Conservation (phyloP, 2,329 filamentous ascomycete genomes). For the Fusarium sterilihyphosum region DNA sequence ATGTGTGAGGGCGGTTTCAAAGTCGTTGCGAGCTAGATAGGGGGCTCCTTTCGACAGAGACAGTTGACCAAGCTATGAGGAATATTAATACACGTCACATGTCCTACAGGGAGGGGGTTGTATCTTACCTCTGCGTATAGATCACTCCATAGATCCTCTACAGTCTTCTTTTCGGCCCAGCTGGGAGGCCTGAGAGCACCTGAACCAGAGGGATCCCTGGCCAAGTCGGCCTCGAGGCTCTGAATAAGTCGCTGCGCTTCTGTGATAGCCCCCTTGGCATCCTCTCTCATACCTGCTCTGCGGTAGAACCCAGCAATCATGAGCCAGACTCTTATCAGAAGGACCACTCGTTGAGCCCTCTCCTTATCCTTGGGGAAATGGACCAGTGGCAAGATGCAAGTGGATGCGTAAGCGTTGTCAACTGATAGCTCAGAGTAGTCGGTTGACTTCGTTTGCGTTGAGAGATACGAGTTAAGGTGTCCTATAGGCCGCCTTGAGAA, state of each 20-base stretch:
- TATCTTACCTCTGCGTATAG: slow-evolving; percentile 79
- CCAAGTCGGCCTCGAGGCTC: slow-evolving; percentile 73
- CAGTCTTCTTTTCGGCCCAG: slow-evolving; percentile 84
- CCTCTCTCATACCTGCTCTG: slow-evolving; percentile 80
- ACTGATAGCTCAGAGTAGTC: slow-evolving; percentile 53
- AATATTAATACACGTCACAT: slow-evolving; percentile 26
- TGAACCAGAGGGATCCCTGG: slow-evolving; percentile 69
- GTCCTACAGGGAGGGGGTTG: not conserved
- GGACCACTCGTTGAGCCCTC: slow-evolving; percentile 58
- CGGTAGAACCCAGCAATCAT: slow-evolving; percentile 90
- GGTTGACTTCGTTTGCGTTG: slow-evolving; percentile 52
- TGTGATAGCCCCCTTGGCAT: slow-evolving; percentile 79
- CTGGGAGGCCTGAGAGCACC: slow-evolving; percentile 70
- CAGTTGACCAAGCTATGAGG: slow-evolving; percentile 72
- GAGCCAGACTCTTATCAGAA: slow-evolving; percentile 85
- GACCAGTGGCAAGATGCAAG: slow-evolving; percentile 60
- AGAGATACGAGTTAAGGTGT: slow-evolving; percentile 58
- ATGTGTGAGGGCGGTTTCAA: slow-evolving; percentile 84
- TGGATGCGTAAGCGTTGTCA: slow-evolving; percentile 56
- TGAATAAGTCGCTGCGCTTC: slow-evolving; percentile 84
- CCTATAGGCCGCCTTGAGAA: slow-evolving; percentile 56
- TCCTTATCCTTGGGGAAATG: slow-evolving; percentile 66
- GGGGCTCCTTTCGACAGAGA: slow-evolving; percentile 68
- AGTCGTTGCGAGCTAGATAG: slow-evolving; percentile 77
- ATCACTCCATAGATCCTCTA: slow-evolving; percentile 87